Conservation (phyloP, 345 rosid genomes). For the Linum tenue region DNA sequence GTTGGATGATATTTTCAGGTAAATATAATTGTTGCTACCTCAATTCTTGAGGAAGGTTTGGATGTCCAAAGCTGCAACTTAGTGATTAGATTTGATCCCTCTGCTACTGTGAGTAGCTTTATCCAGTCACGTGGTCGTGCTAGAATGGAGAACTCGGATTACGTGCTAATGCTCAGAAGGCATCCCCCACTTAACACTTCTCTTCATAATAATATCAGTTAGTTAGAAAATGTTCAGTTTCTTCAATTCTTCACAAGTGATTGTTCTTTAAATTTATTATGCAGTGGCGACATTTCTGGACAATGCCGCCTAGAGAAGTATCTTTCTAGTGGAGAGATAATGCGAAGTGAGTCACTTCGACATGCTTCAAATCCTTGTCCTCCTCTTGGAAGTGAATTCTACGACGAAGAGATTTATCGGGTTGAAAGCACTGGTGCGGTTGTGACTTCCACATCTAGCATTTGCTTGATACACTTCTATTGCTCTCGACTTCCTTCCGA, state of each 20-base stretch:
- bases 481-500: slow-evolving; percentile 92
- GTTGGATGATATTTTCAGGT: slow-evolving; percentile 35
- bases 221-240: not conserved
- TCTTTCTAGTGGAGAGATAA: slow-evolving; percentile 53
- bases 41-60: slow-evolving; percentile 92
- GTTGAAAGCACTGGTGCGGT: slow-evolving; percentile 59
- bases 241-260: not conserved
- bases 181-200: slow-evolving; percentile 11
- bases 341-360: slow-evolving; percentile 58
- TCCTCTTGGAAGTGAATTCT: slow-evolving; percentile 29
- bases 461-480: slow-evolving; percentile 54
- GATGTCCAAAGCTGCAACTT: slow-evolving; percentile 89
- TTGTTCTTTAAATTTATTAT: not conserved
- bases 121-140: slow-evolving; percentile 99
- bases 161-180: slow-evolving; percentile 67
- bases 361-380: slow-evolving; percentile 53
- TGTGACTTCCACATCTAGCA: slow-evolving; percentile 52
- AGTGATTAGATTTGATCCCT: slow-evolving; percentile 81
- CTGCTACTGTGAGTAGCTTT: slow-evolving; percentile 69
- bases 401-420: slow-evolving; percentile 28
- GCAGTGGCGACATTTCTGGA: slow-evolving; percentile 48
- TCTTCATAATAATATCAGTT: not conserved
- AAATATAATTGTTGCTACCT: slow-evolving; percentile 79
- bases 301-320: slow-evolving; percentile 42
- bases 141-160: slow-evolving; percentile 73